A percentile compares a stretch with the other conserved stretches of the same genome.
Evolutionary conservation across 495 filamentous ascomycete genomes (phyloP).

Genomic region (Aspergillus coremiiformis): DNA sequence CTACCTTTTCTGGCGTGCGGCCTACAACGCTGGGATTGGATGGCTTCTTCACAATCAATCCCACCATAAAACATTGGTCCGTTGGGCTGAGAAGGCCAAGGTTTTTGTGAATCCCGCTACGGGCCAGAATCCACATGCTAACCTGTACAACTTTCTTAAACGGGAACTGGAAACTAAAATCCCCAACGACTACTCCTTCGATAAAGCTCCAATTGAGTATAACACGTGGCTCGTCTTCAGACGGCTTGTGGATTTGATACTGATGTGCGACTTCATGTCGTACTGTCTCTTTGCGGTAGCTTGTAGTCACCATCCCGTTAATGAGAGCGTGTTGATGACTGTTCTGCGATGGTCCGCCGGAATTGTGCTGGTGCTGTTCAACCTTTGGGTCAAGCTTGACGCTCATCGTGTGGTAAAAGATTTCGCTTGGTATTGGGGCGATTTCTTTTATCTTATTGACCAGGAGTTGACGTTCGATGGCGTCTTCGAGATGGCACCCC

Average conservation of each 20-base stretch:
- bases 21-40: slow-evolving; percentile 92
- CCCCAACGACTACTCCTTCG: slow-evolving; percentile 86
- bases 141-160: slow-evolving; percentile 75
- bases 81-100: slow-evolving; percentile 77
- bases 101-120: slow-evolving; percentile 79
- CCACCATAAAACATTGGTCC: slow-evolving; percentile 72
- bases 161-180: slow-evolving; percentile 90
- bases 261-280: slow-evolving; percentile 97
- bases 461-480: slow-evolving; percentile 97
- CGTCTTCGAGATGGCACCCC: slow-evolving; percentile 97
- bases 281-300: slow-evolving; percentile 94
- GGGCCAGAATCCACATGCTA: slow-evolving; percentile 73
- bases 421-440: slow-evolving; percentile 99
- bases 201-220: slow-evolving; percentile 89
- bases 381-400: slow-evolving; percentile 97
- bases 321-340: slow-evolving; percentile 63
- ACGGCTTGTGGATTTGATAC: slow-evolving; percentile 86
- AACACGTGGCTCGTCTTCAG: slow-evolving; percentile 98
- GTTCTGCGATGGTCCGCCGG: slow-evolving; percentile 74
- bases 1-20: slow-evolving; percentile 87
- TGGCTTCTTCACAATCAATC: slow-evolving; percentile 85
- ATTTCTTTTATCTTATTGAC: slow-evolving; percentile 98
- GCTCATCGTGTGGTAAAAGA: slow-evolving; percentile 98
- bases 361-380: slow-evolving; percentile 78
- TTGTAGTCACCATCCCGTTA: slow-evolving; percentile 65